Evolutionary conservation across 2,329 filamentous ascomycete genomes (phyloP), one percentile per base, ranked within the genome.

Genomic region (Grosmannia clavigera): DNA sequence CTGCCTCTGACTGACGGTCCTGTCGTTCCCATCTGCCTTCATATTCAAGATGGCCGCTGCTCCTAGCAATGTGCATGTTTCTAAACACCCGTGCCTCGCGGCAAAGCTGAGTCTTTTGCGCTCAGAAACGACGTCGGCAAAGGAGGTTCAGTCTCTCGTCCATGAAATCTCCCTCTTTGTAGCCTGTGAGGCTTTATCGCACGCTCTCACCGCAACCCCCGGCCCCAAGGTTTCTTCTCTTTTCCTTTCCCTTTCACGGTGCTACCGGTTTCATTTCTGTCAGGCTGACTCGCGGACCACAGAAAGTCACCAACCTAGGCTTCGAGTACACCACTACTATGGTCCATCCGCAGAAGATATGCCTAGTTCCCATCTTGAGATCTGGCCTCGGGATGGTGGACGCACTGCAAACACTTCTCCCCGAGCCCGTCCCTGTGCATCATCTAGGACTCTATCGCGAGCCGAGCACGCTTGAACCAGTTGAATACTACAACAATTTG

Each of bases 401-500:
- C 69, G 88, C 90, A 31, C 77, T 96, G 52, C 86, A 92, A 75
- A 85, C 85, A 33, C 80, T 97, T 67, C 89, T 97, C 61, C 92
- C 92, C 22, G 70, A 74, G 46, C 81, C 90, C 16, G 88, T 92
- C 38, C 86, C 91, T 7, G 83, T 96, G 64, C 91, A 97, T 76
- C 92, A 97, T 72, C 86, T 97, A 9, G 92, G 94, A 65, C 86
- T 97, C 69, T 97, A 92, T 79, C 90, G 92, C 69, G 92, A 96
- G 71, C 90, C 88, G 62, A 83, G 84, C 60, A 92, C 89, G 53
- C 85, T 96, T 60, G 84, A 90, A 68, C 90, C 92, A 3, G 92
- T 96, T 61, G 92, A 96, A 75, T 96, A 96, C 81, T 96, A 96
- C 81, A 96, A 96, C 79, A 96, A 96, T 74, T 85, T 96, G 25